A percentile compares a stretch with the other conserved stretches of the same genome.
Evolutionary conservation across 164 flowering plant genomes (phyloP).

Genomic region (Vitis vinifera): ASM3070453v1 NC_081813.1:540001-540500

Average conservation of each 20-base stretch:
- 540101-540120: conserved; percentile 61
- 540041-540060: too few species aligned
- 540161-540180: conserved; percentile 60
- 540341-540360: conserved; percentile 55
- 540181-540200: conserved; percentile 79
- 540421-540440: conserved; percentile 26
- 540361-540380: conserved; percentile 58
- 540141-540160: conserved; percentile 79
- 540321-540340: conserved; percentile 65
- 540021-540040: neutral
- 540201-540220: conserved; percentile 79
- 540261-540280: conserved; percentile 60
- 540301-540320: conserved; percentile 61
- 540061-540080: too few species aligned
- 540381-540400: conserved; percentile 45
- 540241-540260: conserved; percentile 64
- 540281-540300: conserved; percentile 76
- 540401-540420: conserved; percentile 65
- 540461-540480: conserved; percentile 9
- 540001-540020: conserved; percentile 35
- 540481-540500: conserved; percentile 26
- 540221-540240: conserved; percentile 60
- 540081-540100: conserved; percentile 34
- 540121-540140: conserved; percentile 87
- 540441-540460: conserved; percentile 11